Evolutionary conservation across 177 flowering plant genomes (phyloP), one percentile per base, ranked within the genome.

Genomic region (Vitis hybrid): DNA sequence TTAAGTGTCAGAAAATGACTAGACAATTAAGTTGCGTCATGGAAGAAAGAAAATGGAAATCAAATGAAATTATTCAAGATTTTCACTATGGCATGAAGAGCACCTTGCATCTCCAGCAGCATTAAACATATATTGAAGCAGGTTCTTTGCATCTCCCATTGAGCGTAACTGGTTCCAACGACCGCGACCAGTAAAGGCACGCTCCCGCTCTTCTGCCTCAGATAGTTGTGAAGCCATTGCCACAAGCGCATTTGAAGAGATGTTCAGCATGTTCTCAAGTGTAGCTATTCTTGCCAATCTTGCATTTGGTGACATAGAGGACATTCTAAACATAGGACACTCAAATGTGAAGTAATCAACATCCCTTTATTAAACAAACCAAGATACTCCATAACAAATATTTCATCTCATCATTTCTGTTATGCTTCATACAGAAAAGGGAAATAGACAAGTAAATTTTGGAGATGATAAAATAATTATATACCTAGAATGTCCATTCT

Each of bases 151-250:
- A 80, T 96, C 99, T 69, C 80, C 91, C 98, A 96, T 90, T 59
- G 99, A 90, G 15, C 98, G 98, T 77, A 96, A 81, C 72, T 91
- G 97, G 77, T 89, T 96, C 95, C 97, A 96, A 55, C 95, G 90
- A 17, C 99, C 94, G 60, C 97, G 97, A 65, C 82, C 85, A 66
- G 84, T 82, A 69, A 88, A 90, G 64, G 91, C 90, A 76, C 98
- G 98, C 57, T 96, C 98, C 67, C 98, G 77, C 68, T 96, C 99
- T 81, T 93, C 99, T 79, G 98, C 99, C 80, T 93, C 98, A 15
- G 98, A 95, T 66, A 95, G 97, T 78, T 95, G 99, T 69, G 99
- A 95, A 66, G 99, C 99, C 99, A 95, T 95, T 55, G 97, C 84
- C 24, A 93, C 97, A 11, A 95, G 91, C 18, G 98, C 84, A 77